Evolutionary conservation across 331 rosid genomes (phyloP), one percentile per base, ranked within the genome.

Genomic region (Acacia pycnantha): DNA sequence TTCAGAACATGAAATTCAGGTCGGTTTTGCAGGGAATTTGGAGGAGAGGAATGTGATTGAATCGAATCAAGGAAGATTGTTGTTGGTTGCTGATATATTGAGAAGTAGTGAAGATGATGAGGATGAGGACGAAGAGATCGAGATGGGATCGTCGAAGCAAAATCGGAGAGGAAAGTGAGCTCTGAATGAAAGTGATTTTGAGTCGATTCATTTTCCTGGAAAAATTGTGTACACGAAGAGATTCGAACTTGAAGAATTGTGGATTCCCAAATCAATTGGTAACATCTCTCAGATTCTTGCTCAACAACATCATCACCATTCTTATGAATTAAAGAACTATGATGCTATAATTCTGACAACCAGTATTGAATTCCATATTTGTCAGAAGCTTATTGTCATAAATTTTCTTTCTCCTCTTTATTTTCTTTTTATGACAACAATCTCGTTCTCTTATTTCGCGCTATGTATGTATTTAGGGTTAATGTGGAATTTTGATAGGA

Each of bases 71-170:
- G 80, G 82, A 14, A 82, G 78, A 37, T 6, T 64, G 12, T 72
- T 88, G 64, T 83, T 78, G 31, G 86, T 86, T 41, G 87, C 87
- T 37, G 91, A 92, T 68, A 82, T 87, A 73, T 53, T 85, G 70
- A 80, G 67, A 64, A 82, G 24, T 5, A 41, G 53, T 33, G 81
- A 76, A 58, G 84, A 74, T 2, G 26, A 70, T 8, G 64, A 54
- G 7, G 64, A 56, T 3, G 67, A 61, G 18, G 35, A 62, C 4
- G 82, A 84, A 53, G 64, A 75, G 8, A 35, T 67, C 80, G 86
- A 74, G 43, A 76, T 81, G 53, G 93, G 89, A 64, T 64, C 70
- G 11, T 64, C 70, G 11, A 64, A 64, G 22, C n/a, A 31, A 40
- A 22, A 87, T 90, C 70, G 66, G 50, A 77, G n/a, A 47, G 74